Evolutionary conservation across 108 stramenopile genomes (phyloP).

Genomic region (Seminavis robusta): DNA sequence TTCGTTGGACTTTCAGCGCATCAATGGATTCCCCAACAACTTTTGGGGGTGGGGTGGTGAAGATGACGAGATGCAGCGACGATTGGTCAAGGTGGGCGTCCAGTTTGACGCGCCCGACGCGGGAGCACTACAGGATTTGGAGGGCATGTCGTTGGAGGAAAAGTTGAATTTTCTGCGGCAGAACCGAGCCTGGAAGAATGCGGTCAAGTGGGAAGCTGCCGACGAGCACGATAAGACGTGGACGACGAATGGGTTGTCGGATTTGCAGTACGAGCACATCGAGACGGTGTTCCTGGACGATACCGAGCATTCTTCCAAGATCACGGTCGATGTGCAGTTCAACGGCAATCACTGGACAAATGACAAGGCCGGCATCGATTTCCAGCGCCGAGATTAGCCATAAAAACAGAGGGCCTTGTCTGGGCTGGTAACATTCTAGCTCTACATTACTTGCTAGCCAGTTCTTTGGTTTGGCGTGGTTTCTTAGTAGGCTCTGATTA

Average conservation of each 20-base stretch:
- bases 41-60: slow-evolving; percentile 99
- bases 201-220: slow-evolving; percentile 93
- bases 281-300: slow-evolving; percentile 38
- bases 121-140: slow-evolving; percentile 66
- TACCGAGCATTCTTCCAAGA: slow-evolving; percentile 55
- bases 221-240: slow-evolving; percentile 93
- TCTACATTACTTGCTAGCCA: no score
- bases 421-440: no score
- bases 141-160: slow-evolving; percentile 73
- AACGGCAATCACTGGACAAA: slow-evolving; percentile 94
- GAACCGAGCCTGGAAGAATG: slow-evolving; percentile 94
- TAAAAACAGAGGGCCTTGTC: no score
- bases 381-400: no score
- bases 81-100: slow-evolving; percentile 64
- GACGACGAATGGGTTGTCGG: slow-evolving; percentile 87
- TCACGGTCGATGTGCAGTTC: slow-evolving; percentile 89
- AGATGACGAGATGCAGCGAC: slow-evolving; percentile 97
- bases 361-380: slow-evolving; percentile 75
- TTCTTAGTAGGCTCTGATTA: no score
- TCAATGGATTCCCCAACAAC: slow-evolving; percentile 96
- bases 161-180: slow-evolving; percentile 70
- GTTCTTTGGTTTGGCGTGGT: no score
- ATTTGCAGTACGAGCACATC: slow-evolving; percentile 78
- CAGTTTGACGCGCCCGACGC: slow-evolving; percentile 61
- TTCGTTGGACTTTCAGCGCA: slow-evolving; percentile 72